Base-by-base conservation (phyloP, 2,329 filamentous ascomycete species). In the Emmonsiellopsis sp. region DNA sequence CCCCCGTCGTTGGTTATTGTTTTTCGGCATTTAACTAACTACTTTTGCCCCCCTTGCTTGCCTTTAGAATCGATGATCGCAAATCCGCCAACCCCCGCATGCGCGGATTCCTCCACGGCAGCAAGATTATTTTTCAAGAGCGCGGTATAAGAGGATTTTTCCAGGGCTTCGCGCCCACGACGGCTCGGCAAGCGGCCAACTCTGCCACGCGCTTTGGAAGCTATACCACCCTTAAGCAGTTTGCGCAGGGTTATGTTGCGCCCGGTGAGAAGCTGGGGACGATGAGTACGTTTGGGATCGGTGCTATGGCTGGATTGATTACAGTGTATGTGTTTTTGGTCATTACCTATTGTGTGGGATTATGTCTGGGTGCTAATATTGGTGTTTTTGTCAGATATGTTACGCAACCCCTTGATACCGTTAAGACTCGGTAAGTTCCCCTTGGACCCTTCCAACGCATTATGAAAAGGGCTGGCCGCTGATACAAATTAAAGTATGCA, bases 91-190 rank as follows among this genome's bases (percentile, higher is more conserved):
- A 88, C 39, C 93, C 93, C 36, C 84, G 92, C 13, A 85, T 98
- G 83, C 82, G 84, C 56, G 93, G 93, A 31, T 96, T 98, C 73
- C 75, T 97, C 14, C 88, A 97, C 69, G 93, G 92, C 49, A 87
- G 90, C 11, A 84, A 82, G 51, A 80, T 97, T 55, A 97, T 98
- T 57, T 85, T 84, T 40, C 83, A 86, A 57, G 93, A 98, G 68
- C 85, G 92, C 62, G 93, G 93, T 27, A 67, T 96, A 39, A 81
- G 86, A 37, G 93, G 92, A 48, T 97, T 98, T 77, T 95, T 98
- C 79, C 90, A 97, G 68, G 93, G 93, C 27, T 93, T 98, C 64
- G 84, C 94, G 7, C 93, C 93, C 0, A 98, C 93, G 1, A 97
- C 93, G 3, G 90, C 91, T 21, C 81, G 93, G 50, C 93, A 98